These are phyloP conservation scores for Globisporangium nunn DNA, from an alignment of 352 stramenopile species.

Conservation along the genomic window DNA sequence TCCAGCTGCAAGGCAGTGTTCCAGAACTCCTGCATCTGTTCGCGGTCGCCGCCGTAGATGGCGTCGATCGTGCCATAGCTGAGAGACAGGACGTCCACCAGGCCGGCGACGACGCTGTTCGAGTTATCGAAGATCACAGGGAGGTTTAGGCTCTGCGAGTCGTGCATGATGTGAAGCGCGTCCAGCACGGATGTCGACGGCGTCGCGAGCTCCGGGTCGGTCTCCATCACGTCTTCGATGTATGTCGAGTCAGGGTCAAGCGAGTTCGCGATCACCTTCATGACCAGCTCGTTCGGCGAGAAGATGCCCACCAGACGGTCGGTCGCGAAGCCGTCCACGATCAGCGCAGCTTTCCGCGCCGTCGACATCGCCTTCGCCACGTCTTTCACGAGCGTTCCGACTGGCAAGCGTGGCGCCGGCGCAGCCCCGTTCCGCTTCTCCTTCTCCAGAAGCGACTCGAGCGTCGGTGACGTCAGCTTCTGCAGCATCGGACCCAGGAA, in stretches of 20 bases:
- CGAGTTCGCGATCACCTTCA: constrained; percentile 92
- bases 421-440: constrained; percentile 35
- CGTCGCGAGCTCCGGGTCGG: constrained; percentile 73
- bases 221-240: constrained; percentile 89
- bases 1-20: constrained; percentile 80
- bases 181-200: constrained; percentile 71
- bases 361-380: constrained; percentile 71
- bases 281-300: constrained; percentile 96
- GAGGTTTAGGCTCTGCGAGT: constrained; percentile 78
- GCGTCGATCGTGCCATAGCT: constrained; percentile 86
- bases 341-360: constrained; percentile 89
- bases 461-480: constrained; percentile 72
- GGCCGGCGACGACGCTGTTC: constrained; percentile 54
- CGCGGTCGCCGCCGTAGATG: constrained; percentile 82
- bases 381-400: constrained; percentile 80
- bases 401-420: constrained; percentile 66
- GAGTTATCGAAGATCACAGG: constrained; percentile 61
- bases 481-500: constrained; percentile 76
- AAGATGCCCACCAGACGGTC: constrained; percentile 93
- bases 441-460: constrained; percentile 83
- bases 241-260: constrained; percentile 84
- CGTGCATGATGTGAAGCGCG: constrained; percentile 86
- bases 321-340: constrained; percentile 87
- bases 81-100: constrained; percentile 81
- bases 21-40: constrained; percentile 89